These are phyloP conservation scores for Stephanodiscus minutulus DNA, from an alignment of 108 stramenopile species.

Conservation along the genomic window DNA sequence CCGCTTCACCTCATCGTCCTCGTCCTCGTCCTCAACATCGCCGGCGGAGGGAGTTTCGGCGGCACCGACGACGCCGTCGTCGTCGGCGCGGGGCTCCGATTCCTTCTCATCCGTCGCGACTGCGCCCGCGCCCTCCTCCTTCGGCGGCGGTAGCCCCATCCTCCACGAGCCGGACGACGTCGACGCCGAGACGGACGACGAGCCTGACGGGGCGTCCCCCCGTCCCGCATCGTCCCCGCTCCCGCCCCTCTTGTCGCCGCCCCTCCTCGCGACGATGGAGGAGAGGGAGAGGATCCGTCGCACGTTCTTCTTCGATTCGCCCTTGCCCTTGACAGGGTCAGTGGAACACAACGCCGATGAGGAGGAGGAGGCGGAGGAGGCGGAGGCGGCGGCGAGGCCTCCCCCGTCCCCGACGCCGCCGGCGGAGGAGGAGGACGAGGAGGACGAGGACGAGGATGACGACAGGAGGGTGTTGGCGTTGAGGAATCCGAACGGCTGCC, in stretches of 20 bases:
- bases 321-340: not conserved
- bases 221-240: not conserved
- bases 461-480: slow-evolving; percentile 21
- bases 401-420: not conserved
- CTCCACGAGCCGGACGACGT: not conserved
- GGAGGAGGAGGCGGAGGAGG: not conserved
- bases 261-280: slow-evolving; percentile 1
- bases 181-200: not conserved
- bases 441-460: not conserved
- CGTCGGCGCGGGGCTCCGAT: not conserved
- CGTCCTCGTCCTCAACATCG: not conserved
- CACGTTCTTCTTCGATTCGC: not conserved
- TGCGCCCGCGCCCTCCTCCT: not conserved
- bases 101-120: not conserved
- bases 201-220: not conserved
- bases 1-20: not conserved
- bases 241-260: not conserved
- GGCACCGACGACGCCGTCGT: not conserved
- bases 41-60: not conserved
- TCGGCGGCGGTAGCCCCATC: not conserved
- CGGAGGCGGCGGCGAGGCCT: not conserved
- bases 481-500: slow-evolving; percentile 24
- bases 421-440: not conserved
- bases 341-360: not conserved
- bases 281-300: not conserved